Base-by-base conservation (phyloP, 345 rosid species). In the Salix purpurea region DNA sequence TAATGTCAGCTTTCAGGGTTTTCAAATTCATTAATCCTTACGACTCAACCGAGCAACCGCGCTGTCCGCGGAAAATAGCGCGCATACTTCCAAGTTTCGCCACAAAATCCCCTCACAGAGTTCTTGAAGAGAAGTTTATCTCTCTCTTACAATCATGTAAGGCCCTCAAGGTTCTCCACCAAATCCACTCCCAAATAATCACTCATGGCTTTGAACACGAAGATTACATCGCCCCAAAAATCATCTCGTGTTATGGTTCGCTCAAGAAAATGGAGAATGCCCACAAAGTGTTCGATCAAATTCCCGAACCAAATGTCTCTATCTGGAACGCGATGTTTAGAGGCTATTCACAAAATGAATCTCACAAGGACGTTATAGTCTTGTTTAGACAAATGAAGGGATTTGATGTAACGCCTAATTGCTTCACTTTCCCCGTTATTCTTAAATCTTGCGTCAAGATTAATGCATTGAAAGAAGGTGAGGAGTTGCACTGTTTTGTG, bases 351-450 rank as follows among this genome's bases (percentile, higher is more conserved):
- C 81, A 66, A 12, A 83, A 83, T 7, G 88, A 83, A 26, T 64
- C 68, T 42, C 77, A 77, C 73, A 48, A 72, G 24, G 84, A 90
- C 65, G 91, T 86, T 79, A 48, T 91, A 60, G 10, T 73, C 5
- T 77, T 90, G 83, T 91, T 86, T 61, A 40, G 78, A 48, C 69
- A 39, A 26, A 91, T 92, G 97, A 87, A 76, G 81, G 79, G 84
- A 68, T 52, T 80, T 72, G 87, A 79, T 54, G 76, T 86, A 19
- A 61, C 37, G 81, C 92, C 94, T n/a, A 91, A 91, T 74, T 83
- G 91, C 84, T 95, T 85, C 79, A 93, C 92, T 71, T 85, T 95
- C 11, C 97, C 97, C 0, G 62, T 86, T 7, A 89, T 88, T 54
- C 83, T 95, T 19, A 93, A 87, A 85, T 88, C 92, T 64, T 89